Base-by-base conservation (phyloP, 352 stramenopile genomes). In the Pythium brachiatum region DNA sequence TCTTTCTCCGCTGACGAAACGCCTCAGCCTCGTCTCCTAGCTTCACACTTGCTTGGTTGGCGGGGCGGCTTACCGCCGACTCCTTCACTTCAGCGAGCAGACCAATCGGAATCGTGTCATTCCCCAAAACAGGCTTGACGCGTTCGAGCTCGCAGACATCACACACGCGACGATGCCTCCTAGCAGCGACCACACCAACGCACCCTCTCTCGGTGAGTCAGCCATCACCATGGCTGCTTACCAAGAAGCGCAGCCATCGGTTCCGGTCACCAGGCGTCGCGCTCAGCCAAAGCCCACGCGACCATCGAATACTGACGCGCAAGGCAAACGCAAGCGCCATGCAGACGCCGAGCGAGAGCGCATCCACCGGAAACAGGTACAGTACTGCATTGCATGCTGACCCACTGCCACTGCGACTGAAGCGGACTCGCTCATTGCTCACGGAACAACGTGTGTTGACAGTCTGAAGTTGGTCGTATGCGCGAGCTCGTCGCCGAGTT, bases 281-380 rank as follows among this genome's bases (percentile, higher is more conserved):
- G 27, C 55, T 16, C 62, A 34, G 36, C 29, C 60, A 6, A 65
- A 59, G 27, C 7, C 46, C 1, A 29, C 48, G 41, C 68, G 52
- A n/a, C n/a, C n/a, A 11, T 41, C 41, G 7, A 46, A 62, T 2
- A 15, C 34, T 7, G 53, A 66, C 0, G n/a, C 61, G 11, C 55
- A 72, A 25, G 20, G 16, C 52, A 69, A 70, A 44, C 64, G 69
- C 16, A 72, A 73, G 61, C 64, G 60, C 36, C 59, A 75, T 53
- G 69, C 59, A 0, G 64, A 70, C 31, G 64, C 66, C 27, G 60
- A 72, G 53, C 69, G 64, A 12, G 61, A 69, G 36, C 60, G 66
- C 25, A 73, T 66, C 39, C 60, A 73, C 43, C 66, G 66, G 13
- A 73, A 73, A 27, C 55, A 68, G 66, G 66, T 73, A 62, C 39